These are phyloP conservation scores for Amanita pseudoporphyria DNA, from an alignment of 768 basidiomycete genomes.

Conservation along the genomic window DNA sequence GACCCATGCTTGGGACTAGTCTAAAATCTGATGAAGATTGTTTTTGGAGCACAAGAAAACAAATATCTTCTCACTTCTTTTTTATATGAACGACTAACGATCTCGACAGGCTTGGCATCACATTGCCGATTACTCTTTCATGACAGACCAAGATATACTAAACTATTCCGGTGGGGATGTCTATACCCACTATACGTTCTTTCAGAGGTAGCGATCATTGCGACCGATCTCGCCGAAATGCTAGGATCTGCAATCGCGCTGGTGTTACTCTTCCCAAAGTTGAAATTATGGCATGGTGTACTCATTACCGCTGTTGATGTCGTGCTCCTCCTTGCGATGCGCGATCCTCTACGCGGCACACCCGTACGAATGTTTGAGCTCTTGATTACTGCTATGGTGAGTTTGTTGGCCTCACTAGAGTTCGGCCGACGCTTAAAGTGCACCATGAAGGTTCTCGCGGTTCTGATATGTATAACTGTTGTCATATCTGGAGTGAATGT, in stretches of 20 bases:
- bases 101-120: conserved; percentile 33
- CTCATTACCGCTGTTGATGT: conserved; percentile 64
- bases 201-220: conserved; percentile 63
- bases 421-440: neutral
- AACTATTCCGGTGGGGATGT: conserved; percentile 45
- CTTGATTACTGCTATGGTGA: conserved; percentile 52
- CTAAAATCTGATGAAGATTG: neutral
- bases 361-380: conserved; percentile 65
- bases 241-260: conserved; percentile 77
- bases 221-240: conserved; percentile 76
- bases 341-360: conserved; percentile 57
- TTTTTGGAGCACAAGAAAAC: too few relatives aligned
- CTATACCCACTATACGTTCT: conserved; percentile 59
- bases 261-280: conserved; percentile 58
- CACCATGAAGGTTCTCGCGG: conserved; percentile 45
- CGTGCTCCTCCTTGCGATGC: conserved; percentile 56
- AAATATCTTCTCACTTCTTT: neutral
- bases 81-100: conserved; percentile 1
- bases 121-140: conserved; percentile 58
- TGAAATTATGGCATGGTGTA: conserved; percentile 64
- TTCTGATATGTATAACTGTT: conserved; percentile 70
- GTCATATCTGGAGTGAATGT: conserved; percentile 66
- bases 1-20: neutral
- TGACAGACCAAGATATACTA: conserved; percentile 49
- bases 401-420: conserved; percentile 11